Percentiles rank a stretch among this genome's conserved stretches.
These are phyloP conservation scores for Melaleuca quinquenervia DNA, from an alignment of 345 rosid species.

Conservation along the genomic window DNA sequence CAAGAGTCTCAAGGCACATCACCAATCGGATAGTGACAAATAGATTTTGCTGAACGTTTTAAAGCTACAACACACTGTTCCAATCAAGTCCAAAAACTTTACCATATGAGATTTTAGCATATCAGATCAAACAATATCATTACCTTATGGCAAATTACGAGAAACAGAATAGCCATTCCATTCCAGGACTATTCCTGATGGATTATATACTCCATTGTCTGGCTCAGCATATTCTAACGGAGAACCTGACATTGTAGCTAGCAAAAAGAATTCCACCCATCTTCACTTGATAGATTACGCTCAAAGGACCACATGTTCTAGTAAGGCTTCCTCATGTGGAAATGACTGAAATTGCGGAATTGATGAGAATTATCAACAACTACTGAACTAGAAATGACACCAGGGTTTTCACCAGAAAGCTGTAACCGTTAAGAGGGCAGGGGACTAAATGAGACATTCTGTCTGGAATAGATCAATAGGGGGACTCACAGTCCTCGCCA, in stretches of 20 bases:
- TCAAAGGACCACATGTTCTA: background rate
- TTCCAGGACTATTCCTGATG: background rate
- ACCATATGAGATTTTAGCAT: background rate
- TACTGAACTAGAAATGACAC: background rate
- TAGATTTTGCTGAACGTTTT: background rate
- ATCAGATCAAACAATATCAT: background rate
- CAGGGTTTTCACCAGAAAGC: background rate
- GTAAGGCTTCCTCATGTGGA: background rate
- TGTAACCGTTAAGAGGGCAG: background rate
- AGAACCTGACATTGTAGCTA: background rate
- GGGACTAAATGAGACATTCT: background rate
- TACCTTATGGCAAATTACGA: background rate
- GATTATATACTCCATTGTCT: background rate
- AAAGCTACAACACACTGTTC: background rate
- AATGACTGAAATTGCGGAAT: background rate
- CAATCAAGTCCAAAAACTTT: background rate
- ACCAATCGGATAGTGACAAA: background rate
- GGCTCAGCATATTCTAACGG: background rate
- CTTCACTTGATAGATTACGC: background rate
- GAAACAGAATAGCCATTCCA: background rate
- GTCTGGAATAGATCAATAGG: background rate
- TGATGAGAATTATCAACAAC: background rate
- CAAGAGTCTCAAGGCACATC: background rate
- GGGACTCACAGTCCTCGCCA: background rate
- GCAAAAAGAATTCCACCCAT: background rate